phyloP scores from a whole-genome alignment of 2,329 filamentous ascomycete genomes.

The Hyphodiscus sp. region DNA sequence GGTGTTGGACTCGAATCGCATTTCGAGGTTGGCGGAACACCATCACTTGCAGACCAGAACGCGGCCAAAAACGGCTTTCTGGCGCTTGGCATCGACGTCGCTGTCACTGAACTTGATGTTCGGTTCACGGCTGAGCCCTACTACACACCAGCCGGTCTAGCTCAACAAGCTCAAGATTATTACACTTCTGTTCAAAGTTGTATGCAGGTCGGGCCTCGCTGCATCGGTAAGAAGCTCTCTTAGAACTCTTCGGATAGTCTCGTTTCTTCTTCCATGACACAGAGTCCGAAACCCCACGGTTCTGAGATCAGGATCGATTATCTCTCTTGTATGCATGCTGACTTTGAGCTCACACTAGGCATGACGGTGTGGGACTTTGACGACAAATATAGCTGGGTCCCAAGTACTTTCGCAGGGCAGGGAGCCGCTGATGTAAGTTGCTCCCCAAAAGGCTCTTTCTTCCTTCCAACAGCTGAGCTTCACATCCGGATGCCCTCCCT shows the following conservation, averaged over 20 bases:
- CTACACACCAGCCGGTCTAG: background rate
- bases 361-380: constrained; percentile 4
- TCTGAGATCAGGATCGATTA: background rate
- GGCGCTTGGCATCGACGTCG: constrained; percentile 47
- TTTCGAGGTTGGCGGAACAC: constrained; percentile 43
- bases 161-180: constrained; percentile 1
- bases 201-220: constrained; percentile 1
- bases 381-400: constrained; percentile 6
- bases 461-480: too few relatives aligned
- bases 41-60: constrained; percentile 39
- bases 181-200: constrained; percentile 1
- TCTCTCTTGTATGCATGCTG: background rate
- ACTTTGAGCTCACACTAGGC: background rate
- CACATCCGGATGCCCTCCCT: too few relatives aligned
- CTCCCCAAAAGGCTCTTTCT: too few relatives aligned
- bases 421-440: background rate
- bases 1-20: constrained; percentile 58
- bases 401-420: constrained; percentile 1
- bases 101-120: constrained; percentile 57
- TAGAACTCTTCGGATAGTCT: background rate
- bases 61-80: constrained; percentile 40
- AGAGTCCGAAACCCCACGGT: background rate
- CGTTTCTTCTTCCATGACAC: too few relatives aligned
- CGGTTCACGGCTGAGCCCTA: constrained; percentile 24
- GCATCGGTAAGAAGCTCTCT: background rate